Evolutionary conservation across 1,284 basidiomycete species (phyloP).

Genomic region (Cystobasidium pallidum): DNA sequence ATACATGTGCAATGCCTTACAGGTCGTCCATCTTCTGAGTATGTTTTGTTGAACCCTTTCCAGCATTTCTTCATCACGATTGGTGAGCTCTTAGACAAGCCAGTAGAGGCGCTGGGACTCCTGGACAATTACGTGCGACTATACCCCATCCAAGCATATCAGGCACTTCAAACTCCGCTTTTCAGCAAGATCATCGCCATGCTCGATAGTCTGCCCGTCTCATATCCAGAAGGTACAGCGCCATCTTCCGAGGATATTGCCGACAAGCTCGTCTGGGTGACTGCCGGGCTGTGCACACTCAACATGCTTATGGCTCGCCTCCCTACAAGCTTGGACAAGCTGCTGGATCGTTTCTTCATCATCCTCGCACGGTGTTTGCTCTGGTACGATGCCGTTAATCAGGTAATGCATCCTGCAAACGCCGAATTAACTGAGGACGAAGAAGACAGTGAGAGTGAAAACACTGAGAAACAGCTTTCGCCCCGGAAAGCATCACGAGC

Average conservation of each 20-base stretch:
- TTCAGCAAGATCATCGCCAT: constrained; percentile 29
- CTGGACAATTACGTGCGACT: constrained; percentile 34
- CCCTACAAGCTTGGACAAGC: constrained; percentile 30
- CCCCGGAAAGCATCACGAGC: not conserved
- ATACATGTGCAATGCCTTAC: not conserved
- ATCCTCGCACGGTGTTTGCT: constrained; percentile 22
- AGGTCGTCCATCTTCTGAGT: not conserved
- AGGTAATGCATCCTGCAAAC: not conserved
- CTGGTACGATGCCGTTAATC: constrained; percentile 21
- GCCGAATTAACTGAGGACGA: constrained; percentile 5
- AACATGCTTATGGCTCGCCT: constrained; percentile 39
- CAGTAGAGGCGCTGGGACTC: constrained; percentile 22
- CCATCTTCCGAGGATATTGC: not conserved
- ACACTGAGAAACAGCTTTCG: not conserved
- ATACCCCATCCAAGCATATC: constrained; percentile 36
- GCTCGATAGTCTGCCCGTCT: constrained; percentile 18
- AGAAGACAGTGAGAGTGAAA: not conserved
- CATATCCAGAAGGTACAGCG: not conserved
- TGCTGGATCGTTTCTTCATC: constrained; percentile 38
- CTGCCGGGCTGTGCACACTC: constrained; percentile 17
- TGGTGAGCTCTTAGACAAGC: constrained; percentile 13
- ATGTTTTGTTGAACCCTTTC: not conserved
- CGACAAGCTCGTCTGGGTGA: constrained; percentile 26
- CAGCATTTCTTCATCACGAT: constrained; percentile 39
- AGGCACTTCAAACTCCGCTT: constrained; percentile 36